These are phyloP conservation scores for Hymenotorrendiella dingleyae DNA, from an alignment of 2,329 filamentous ascomycete species.

Conservation along the genomic window DNA sequence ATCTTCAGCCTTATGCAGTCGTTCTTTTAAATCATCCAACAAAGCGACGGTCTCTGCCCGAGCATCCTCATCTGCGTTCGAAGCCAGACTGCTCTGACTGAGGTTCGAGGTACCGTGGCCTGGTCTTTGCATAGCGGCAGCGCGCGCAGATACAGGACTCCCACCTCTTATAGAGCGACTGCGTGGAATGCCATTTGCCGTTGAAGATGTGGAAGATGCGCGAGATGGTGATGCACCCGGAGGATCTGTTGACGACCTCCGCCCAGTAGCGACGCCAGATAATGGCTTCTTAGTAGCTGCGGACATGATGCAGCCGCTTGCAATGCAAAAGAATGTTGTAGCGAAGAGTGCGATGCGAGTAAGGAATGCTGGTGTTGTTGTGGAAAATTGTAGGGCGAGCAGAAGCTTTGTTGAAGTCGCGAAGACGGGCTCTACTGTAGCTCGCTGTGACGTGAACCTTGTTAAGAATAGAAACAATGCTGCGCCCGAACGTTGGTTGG, in stretches of 20 bases:
- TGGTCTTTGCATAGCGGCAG: slow-evolving; percentile 60
- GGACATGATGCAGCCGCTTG: slow-evolving; percentile 32
- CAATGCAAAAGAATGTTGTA: slow-evolving; percentile 1
- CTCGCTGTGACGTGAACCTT: slow-evolving; percentile 6
- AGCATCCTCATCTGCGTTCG: slow-evolving; percentile 61
- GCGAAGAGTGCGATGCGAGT: not conserved
- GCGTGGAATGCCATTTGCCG: slow-evolving; percentile 39
- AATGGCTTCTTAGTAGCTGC: slow-evolving; percentile 37
- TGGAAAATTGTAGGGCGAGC: slow-evolving; percentile 1
- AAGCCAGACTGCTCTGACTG: slow-evolving; percentile 26
- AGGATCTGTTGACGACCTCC: slow-evolving; percentile 27
- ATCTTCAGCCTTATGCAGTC: slow-evolving; percentile 73
- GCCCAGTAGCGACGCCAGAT: slow-evolving; percentile 18
- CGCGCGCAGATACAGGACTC: slow-evolving; percentile 67
- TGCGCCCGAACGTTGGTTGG: not conserved
- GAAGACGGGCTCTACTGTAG: not conserved
- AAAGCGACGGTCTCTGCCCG: slow-evolving; percentile 73
- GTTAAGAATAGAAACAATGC: slow-evolving; percentile 3
- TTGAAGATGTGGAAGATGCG: slow-evolving; percentile 20
- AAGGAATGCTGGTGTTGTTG: slow-evolving; percentile 8
- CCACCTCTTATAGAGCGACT: slow-evolving; percentile 60
- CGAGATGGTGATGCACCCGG: slow-evolving; percentile 19
- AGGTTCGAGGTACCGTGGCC: slow-evolving; percentile 30
- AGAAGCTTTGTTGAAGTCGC: slow-evolving; percentile 10
- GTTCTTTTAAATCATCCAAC: slow-evolving; percentile 78